phyloP scores from a whole-genome alignment of 2,329 filamentous ascomycete genomes.

The Diatrype stigma region DNA sequence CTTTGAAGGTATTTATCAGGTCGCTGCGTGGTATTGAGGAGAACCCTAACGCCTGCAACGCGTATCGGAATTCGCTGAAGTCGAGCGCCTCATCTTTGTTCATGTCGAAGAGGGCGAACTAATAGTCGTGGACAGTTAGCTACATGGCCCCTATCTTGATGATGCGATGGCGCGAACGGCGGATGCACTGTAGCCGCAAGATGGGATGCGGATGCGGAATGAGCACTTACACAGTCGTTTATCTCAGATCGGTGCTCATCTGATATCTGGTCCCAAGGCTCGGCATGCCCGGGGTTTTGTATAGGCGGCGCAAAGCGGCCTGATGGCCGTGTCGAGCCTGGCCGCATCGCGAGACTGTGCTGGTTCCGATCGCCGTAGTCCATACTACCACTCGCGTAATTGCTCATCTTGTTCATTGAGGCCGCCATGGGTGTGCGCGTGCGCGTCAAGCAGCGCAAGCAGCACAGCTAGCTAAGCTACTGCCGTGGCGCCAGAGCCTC shows the following conservation, averaged over 20 bases:
- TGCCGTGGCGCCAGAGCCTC: too few relatives aligned
- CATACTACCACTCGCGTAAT: slow-evolving; percentile 20
- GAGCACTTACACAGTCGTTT: slow-evolving; percentile 78
- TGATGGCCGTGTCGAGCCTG: slow-evolving; percentile 22
- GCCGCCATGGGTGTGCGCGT: slow-evolving; percentile 11
- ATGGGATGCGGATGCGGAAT: too few relatives aligned
- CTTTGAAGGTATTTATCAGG: slow-evolving; percentile 74
- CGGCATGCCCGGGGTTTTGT: slow-evolving; percentile 24
- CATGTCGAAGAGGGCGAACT: slow-evolving; percentile 95
- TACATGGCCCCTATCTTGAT: too few relatives aligned
- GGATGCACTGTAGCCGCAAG: too few relatives aligned
- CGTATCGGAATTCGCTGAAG: slow-evolving; percentile 97
- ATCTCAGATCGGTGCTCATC: slow-evolving; percentile 94
- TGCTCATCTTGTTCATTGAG: slow-evolving; percentile 29
- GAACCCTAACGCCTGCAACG: slow-evolving; percentile 92
- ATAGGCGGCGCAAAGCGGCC: slow-evolving; percentile 26
- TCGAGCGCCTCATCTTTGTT: slow-evolving; percentile 93
- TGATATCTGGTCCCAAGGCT: slow-evolving; percentile 50
- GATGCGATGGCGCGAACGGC: too few relatives aligned
- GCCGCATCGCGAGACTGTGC: slow-evolving; percentile 24
- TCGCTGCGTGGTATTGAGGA: slow-evolving; percentile 76
- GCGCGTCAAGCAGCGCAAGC: neutral
- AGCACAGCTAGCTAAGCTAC: neutral
- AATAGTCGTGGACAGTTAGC: neutral
- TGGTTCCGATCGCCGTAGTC: slow-evolving; percentile 7